Percentiles rank a stretch among this genome's conserved stretches.
These are phyloP conservation scores for Pyricularia grisea DNA, from an alignment of 2,329 filamentous ascomycete genomes.

Conservation along the genomic window DNA sequence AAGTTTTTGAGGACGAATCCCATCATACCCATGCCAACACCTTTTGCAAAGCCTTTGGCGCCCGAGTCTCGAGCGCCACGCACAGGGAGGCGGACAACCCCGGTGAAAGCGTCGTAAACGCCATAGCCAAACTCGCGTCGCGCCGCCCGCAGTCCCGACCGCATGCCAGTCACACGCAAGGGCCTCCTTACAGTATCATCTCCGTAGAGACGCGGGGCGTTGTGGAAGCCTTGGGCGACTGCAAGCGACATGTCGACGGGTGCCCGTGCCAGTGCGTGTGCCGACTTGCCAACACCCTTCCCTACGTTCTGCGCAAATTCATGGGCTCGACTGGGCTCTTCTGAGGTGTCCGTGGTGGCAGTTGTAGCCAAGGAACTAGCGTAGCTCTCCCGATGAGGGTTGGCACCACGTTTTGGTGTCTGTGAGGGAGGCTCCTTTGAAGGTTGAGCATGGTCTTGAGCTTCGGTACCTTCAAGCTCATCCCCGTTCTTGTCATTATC, in stretches of 20 bases:
- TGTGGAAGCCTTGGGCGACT: constrained; percentile 61
- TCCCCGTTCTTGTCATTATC: too few relatives aligned
- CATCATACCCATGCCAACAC: constrained; percentile 53
- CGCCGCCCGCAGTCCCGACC: constrained; percentile 52
- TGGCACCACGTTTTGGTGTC: constrained; percentile 5
- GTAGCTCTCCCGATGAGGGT: not conserved
- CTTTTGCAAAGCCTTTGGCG: constrained; percentile 33
- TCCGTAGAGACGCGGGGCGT: constrained; percentile 60
- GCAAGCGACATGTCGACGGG: constrained; percentile 54
- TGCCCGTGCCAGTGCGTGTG: constrained; percentile 40
- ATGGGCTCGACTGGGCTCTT: constrained; percentile 22
- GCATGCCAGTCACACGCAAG: constrained; percentile 53
- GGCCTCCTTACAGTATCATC: constrained; percentile 59
- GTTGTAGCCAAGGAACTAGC: constrained; percentile 12
- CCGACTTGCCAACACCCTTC: constrained; percentile 39
- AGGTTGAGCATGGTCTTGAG: not conserved
- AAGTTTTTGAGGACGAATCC: constrained; percentile 58
- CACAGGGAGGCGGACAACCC: constrained; percentile 49
- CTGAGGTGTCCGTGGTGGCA: constrained; percentile 17
- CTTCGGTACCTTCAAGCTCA: not conserved
- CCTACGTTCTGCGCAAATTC: constrained; percentile 41
- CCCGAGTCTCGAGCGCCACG: constrained; percentile 46
- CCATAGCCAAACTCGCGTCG: constrained; percentile 53
- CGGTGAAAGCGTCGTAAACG: constrained; percentile 56
- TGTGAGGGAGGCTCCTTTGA: not conserved